Evolutionary conservation across 805 yeast genomes (phyloP), one percentile per base, ranked within the genome.

Genomic region (Wickerhamiella azyma): DNA sequence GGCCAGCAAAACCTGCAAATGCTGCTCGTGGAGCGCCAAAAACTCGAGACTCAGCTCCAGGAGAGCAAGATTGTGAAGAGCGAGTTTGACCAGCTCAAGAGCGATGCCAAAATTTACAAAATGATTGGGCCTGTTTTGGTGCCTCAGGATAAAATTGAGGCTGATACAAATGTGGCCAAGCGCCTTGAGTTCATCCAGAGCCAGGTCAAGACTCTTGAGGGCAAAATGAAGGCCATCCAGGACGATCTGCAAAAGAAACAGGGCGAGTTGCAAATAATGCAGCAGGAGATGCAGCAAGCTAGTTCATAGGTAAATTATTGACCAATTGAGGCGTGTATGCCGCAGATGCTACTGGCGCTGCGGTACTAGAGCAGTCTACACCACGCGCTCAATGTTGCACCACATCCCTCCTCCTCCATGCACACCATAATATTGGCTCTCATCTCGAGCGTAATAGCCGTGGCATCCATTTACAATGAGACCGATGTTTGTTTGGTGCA

Each of bases 1-100:
- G 47, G 46, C 29, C 55, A 55, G 50, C 48, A 48, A 56, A 68
- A 61, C 7, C 53, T 65, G 43, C 57, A 61, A 36, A 81, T 76
- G 43, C 66, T 77, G 37, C 70, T 86, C 32, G 67, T 75, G 5
- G 76, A 85, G 10, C 77, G 97, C 57, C 94, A 89, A 53, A 76
- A 79, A 58, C 72, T 92, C 39, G 99, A 92, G 59, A 84, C 96
- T 1, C 99, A 92, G 65, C 75, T 70, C 55, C 98, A 92, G 63
- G 99, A 92, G 62, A 88, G 88, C 62, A 78, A 78, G 56, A 88
- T 92, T 42, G 98, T 92, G 13, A 71, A 78, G 53, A 79, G 75
- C 48, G 98, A 92, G 64, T 83, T 92, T 56, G 75, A 72, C 26
- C 55, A 65, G 38, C 66, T 83, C 47, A 73, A 74, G 47, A 82